Base-by-base conservation (phyloP, 805 yeast genomes). In the Wickerhamomyces bisporus region DNA sequence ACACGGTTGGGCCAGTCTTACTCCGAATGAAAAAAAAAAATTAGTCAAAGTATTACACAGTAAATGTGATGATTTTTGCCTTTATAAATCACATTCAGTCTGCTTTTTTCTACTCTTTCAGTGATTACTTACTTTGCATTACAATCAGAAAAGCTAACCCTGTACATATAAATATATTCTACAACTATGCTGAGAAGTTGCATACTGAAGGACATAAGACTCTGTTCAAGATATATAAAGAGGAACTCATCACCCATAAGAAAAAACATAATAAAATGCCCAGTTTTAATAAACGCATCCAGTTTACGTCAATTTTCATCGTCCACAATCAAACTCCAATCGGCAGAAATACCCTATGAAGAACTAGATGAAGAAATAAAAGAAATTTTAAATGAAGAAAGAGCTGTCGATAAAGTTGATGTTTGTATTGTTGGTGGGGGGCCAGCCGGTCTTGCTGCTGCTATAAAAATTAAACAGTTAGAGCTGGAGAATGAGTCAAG, bases 391-490 rank as follows among this genome's bases (percentile, higher is more conserved):
- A 65, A 66, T 1, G 81, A 77, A 44, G 86, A 81, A 45, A 69
- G 98, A 40, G 95, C 85, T 6, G 75, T 71, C 12, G 98, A 93
- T 55, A 75, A 77, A 24, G 96, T 86, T 12, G 98, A 93, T 60
- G 95, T 93, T 17, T 85, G 95, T 53, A 87, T 93, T 36, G 95
- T 93, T 2, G 98, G 98, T 30, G 98, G 95, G 26, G 98, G 98
- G 0, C 98, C 98, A 6, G 94, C 98, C 2, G 98, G 98, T 3
- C 66, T 93, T 35, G 89, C 96, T 1, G 82, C 98, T 2, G 98
- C 98, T 11, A 93, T 93, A 45, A 73, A 75, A 48, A 67, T 87
- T 43, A 93, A 93, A 60, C 96, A 89, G 58, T 64, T 91, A 26
- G 96, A 89, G 54, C 65, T 71, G 38, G 81, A 75, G 45, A 62